Base-by-base conservation (phyloP, 208 protist genomes). In the Novymonas esmeraldas region DNA sequence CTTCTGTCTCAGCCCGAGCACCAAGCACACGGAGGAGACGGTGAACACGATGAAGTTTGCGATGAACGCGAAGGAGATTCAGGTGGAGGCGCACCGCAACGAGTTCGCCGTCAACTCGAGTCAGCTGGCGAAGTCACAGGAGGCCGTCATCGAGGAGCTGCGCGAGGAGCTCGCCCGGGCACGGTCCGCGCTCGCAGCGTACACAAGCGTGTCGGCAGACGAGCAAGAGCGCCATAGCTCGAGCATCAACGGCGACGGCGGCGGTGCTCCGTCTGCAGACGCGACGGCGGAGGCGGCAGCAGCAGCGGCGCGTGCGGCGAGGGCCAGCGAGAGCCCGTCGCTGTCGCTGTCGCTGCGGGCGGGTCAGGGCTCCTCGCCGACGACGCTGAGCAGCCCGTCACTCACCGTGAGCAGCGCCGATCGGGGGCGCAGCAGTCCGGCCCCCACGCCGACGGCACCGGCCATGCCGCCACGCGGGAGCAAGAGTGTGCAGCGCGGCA, bases 31-130 rank as follows among this genome's bases (percentile, higher is more conserved):
- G 16, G 90, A 95, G 58, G 90, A 95, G 61, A 82, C 80, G 7
- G 70, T 93, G 29, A 92, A 93, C 78, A 92, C 90, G 28, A 89
- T 95, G 83, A 78, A 84, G 28, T 95, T 92, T 64, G 90, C 90
- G 44, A 92, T 91, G 81, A 78, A 91, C 59, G 87, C 84, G n/a
- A 87, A 86, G 51, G 77, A 95, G 54, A 84, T 95, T 52, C 83
- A 80, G 54, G 76, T 93, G 16, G 24, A 69, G 36, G 86, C 85
- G 46, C 76, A 70, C 67, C 86, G 86, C 39, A 87, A 93, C 61
- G 82, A 83, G 64, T 95, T 86, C 68, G 34, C 76, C 9, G 68
- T 87, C 9, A 82, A 91, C 69, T 81, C 65, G 10, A 81, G 79
- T 6, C 65, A 73, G 41, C 76, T 93, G 13, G 81, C 84, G 13